A percentile compares a stretch with the other conserved stretches of the same genome.
Conservation (phyloP, 2,329 filamentous ascomycete genomes). For the Tolypocladium tundrense region DNA sequence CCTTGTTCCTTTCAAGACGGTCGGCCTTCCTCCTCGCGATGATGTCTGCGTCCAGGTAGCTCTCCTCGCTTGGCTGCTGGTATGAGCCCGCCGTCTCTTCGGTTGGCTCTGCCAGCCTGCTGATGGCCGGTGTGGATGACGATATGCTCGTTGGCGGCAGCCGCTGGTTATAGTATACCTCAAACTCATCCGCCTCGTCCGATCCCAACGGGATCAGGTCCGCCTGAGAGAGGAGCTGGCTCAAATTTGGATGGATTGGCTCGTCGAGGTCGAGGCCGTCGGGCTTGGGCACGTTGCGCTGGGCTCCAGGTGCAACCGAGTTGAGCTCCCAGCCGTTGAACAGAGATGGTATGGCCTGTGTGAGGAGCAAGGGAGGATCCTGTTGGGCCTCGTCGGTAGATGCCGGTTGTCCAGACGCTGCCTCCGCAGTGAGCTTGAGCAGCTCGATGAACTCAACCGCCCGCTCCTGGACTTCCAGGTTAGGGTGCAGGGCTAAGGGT, state of each 20-base stretch:
- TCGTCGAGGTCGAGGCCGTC: slow-evolving; percentile 67
- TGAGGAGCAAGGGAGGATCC: slow-evolving; percentile 74
- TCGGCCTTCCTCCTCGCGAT: slow-evolving; percentile 66
- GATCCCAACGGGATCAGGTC: slow-evolving; percentile 37
- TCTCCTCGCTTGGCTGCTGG: slow-evolving; percentile 51
- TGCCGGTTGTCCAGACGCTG: slow-evolving; percentile 55
- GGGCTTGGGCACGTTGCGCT: slow-evolving; percentile 76
- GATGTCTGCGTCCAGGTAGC: slow-evolving; percentile 62
- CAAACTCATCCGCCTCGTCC: slow-evolving; percentile 56
- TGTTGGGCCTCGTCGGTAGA: slow-evolving; percentile 42
- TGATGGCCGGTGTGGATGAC: slow-evolving; percentile 43
- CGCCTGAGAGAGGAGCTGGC: slow-evolving; percentile 51
- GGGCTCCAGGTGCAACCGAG: slow-evolving; percentile 73
- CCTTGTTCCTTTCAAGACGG: slow-evolving; percentile 69
- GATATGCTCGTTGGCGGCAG: slow-evolving; percentile 40
- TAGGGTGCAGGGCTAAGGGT: slow-evolving; percentile 68
- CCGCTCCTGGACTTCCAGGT: slow-evolving; percentile 87
- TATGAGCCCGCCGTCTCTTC: slow-evolving; percentile 44
- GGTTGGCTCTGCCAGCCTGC: slow-evolving; percentile 38
- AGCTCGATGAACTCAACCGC: slow-evolving; percentile 88
- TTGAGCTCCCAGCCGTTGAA: slow-evolving; percentile 85
- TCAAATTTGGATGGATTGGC: slow-evolving; percentile 69
- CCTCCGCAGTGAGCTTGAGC: slow-evolving; percentile 77
- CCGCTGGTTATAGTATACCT: slow-evolving; percentile 52
- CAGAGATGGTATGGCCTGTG: slow-evolving; percentile 79